Evolutionary conservation across 2,329 filamentous ascomycete species (phyloP), one percentile per base, ranked within the genome.

Genomic region (Mycogone perniciosa): DNA sequence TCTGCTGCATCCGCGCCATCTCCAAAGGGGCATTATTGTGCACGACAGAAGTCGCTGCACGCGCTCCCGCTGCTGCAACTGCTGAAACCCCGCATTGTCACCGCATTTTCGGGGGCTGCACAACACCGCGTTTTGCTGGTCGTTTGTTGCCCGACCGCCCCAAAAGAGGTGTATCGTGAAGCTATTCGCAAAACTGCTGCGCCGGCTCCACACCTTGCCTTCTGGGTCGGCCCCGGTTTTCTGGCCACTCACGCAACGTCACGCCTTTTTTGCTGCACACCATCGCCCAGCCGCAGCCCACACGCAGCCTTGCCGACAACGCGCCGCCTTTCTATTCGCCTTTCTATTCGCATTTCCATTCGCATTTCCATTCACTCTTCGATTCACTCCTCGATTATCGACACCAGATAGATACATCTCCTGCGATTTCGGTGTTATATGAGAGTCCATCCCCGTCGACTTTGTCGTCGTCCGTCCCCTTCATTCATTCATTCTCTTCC

Each of bases 151-250:
- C 57, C 54, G 57, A 59, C 53, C 54, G 47, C 54, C 44, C 53
- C 42, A 54, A 49, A 33, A 52, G 48, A 53, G 55, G 51, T 38
- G 46, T 60, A 56, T 50, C 20, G 65, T 71, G 69, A 71, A 65
- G 69, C 67, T 71, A 71, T 71, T 71, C 69, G 59, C 66, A 68
- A 56, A 43, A 43, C 47, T 48, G 48, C 43, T 51, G 44, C 52
- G 54, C 45, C 38, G 40, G 49, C 53, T 48, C 49, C 51, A 46
- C 50, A 38, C 45, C 51, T 47, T 43, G 53, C 42, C 34, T 51
- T 49, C 46, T 38, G 26, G 38, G 44, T 46, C 55, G 41, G 53
- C 43, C 40, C 52, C 55, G 41, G 40, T 34, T 44, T 42, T 30
- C 44, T 49, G 53, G 48, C 59, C 57, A 60, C 51, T 61, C 60